These are phyloP conservation scores for Nakazawaea anatomiae DNA, from an alignment of 805 yeast species.

Conservation along the genomic window DNA sequence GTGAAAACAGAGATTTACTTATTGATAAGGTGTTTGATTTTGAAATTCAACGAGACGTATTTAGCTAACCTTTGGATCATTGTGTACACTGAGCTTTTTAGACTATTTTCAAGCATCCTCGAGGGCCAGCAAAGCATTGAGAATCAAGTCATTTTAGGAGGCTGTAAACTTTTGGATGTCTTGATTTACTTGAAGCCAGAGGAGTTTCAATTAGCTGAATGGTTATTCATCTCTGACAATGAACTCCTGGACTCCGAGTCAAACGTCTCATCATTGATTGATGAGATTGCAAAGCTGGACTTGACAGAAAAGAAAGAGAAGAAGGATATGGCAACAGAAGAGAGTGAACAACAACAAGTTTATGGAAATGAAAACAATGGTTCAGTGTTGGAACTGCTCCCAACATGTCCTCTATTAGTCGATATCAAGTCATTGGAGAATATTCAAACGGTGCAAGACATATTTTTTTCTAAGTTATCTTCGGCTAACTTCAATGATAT, in stretches of 20 bases:
- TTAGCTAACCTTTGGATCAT: slow-evolving; percentile 66
- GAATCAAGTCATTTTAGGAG: slow-evolving; percentile 41
- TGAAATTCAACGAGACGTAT: slow-evolving; percentile 59
- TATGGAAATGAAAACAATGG: neutral
- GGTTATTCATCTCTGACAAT: slow-evolving; percentile 76
- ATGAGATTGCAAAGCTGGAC: slow-evolving; percentile 33
- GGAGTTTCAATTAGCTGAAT: slow-evolving; percentile 71
- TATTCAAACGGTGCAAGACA: slow-evolving; percentile 41
- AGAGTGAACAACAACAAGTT: neutral
- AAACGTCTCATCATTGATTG: slow-evolving; percentile 36
- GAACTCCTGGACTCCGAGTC: slow-evolving; percentile 11
- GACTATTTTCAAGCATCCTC: slow-evolving; percentile 8
- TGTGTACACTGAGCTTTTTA: slow-evolving; percentile 55
- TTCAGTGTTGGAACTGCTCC: neutral
- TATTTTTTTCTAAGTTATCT: slow-evolving; percentile 63
- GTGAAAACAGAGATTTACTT: slow-evolving; percentile 42
- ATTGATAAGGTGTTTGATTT: slow-evolving; percentile 57
- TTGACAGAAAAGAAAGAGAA: slow-evolving; percentile 17
- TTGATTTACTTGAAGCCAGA: slow-evolving; percentile 63
- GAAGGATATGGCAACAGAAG: neutral
- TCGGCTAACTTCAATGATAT: slow-evolving; percentile 60
- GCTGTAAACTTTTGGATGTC: slow-evolving; percentile 76
- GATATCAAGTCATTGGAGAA: slow-evolving; percentile 34
- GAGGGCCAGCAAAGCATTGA: slow-evolving; percentile 27
- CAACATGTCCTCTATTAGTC: slow-evolving; percentile 34